Evolutionary conservation across 495 filamentous ascomycete genomes (phyloP), one percentile per base, ranked within the genome.

Genomic region (Hypoxylon lienhwacheense): DNA sequence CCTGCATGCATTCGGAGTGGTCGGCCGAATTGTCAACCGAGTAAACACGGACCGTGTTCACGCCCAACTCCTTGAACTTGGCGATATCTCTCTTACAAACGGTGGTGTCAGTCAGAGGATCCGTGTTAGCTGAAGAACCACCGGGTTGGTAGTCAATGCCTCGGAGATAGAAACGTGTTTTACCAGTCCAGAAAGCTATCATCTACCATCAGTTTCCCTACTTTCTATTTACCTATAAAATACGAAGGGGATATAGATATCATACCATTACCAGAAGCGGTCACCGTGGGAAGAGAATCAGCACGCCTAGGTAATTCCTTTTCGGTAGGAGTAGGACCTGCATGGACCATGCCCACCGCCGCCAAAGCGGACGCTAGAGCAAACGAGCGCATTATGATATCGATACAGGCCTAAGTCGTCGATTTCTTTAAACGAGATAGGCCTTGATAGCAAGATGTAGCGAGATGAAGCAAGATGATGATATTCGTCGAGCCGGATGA

Each of bases 111-210:
- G 90, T 84, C 40, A 97, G 84, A 34, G 92, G 91, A 61, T 98
- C 92, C 14, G 67, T 62, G 46, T 88, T 79, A 43, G 84, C 74
- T 16, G 90, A 91, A 15, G 88, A 87, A 53, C 92, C 92, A 54
- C 92, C 91, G 40, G 91, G 91, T 69, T 96, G 91, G 73, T 95
- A 97, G 77, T 96, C 92, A 57, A 97, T 85, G 67, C 92, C 92
- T 34, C 90, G 88, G 42, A 97, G 83, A 69, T 97, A 97, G 81
- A 96, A 97, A 53, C 92, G 85, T 7, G 83, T 70, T 54, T 81
- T 70, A 48, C 89, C 90, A 62, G 86, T 79, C 77, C 91, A 97
- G 81, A 97, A 96, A 42, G 92, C 90, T 86, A 59, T 25, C 12
- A 25, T 36, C 7, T n/a, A 10, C 6, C 3, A 48, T 67, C 24